These are phyloP conservation scores for Fallopia convolvulus DNA, from an alignment of 148 eudicot species.

Conservation along the genomic window DNA sequence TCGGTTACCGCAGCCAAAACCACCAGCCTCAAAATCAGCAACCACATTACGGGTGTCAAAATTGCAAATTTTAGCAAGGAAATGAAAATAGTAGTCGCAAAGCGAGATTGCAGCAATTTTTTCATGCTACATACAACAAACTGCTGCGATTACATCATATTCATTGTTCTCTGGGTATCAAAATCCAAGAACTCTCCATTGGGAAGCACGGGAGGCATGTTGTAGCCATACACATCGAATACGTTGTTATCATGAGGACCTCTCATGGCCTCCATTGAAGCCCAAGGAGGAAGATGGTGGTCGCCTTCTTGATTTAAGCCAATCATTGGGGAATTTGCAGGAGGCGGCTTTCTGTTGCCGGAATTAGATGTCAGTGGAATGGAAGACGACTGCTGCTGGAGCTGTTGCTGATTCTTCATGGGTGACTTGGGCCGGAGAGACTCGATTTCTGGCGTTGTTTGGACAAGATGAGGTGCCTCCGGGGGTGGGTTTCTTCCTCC, in stretches of 20 bases:
- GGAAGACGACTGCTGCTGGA: constrained; percentile 63
- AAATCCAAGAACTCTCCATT: constrained; percentile 43
- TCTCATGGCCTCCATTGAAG: constrained; percentile 32
- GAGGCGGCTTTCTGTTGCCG: constrained; percentile 37
- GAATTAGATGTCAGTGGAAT: constrained; percentile 58
- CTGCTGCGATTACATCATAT: constrained; percentile 30
- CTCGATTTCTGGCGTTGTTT: constrained; percentile 88
- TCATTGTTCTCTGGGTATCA: constrained; percentile 46
- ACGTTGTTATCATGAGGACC: constrained; percentile 30
- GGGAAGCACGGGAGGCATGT: constrained; percentile 32
- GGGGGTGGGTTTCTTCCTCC: constrained; percentile 98
- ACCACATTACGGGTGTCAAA: not conserved
- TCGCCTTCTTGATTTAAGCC: constrained; percentile 48
- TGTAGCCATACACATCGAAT: constrained; percentile 60
- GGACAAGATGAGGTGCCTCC: constrained; percentile 86
- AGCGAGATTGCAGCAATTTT: not conserved
- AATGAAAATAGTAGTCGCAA: no score
- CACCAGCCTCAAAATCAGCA: not conserved
- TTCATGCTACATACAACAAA: not conserved
- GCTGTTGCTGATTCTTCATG: constrained; percentile 88
- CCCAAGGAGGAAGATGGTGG: constrained; percentile 55
- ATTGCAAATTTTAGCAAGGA: not conserved
- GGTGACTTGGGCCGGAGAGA: constrained; percentile 92
- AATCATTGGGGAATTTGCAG: constrained; percentile 44
- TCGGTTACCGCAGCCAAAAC: not conserved